Evolutionary conservation across 2,329 filamentous ascomycete genomes (phyloP).

Genomic region (Cladophialophora bantiana): DNA sequence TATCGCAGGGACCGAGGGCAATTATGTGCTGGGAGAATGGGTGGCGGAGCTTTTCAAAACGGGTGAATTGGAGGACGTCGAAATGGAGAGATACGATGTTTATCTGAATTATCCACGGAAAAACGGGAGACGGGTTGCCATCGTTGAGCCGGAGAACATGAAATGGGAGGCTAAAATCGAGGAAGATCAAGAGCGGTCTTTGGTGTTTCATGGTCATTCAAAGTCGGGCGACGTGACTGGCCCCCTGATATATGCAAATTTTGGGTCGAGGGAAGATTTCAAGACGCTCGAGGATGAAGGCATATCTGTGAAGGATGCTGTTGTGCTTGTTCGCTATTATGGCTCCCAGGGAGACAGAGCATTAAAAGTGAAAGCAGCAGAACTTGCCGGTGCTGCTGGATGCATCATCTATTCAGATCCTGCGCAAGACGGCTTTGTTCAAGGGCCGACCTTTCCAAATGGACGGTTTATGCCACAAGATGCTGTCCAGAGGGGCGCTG

Average conservation of each 20-base stretch:
- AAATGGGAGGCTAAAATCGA: slow-evolving; percentile 83
- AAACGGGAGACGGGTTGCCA: slow-evolving; percentile 79
- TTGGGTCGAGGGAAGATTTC: slow-evolving; percentile 86
- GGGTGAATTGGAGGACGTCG: slow-evolving; percentile 76
- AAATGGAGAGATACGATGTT: slow-evolving; percentile 80
- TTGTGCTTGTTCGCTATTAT: slow-evolving; percentile 82
- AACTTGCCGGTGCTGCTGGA: slow-evolving; percentile 82
- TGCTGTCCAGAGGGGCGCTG: slow-evolving; percentile 81
- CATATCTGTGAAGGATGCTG: slow-evolving; percentile 76
- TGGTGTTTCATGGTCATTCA: slow-evolving; percentile 87
- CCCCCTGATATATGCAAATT: slow-evolving; percentile 89
- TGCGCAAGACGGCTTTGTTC: slow-evolving; percentile 78
- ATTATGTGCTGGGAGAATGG: slow-evolving; percentile 84
- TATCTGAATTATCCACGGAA: slow-evolving; percentile 90
- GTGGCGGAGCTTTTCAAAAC: slow-evolving; percentile 77
- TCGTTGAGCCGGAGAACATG: slow-evolving; percentile 73
- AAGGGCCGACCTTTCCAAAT: slow-evolving; percentile 75
- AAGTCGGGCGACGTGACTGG: slow-evolving; percentile 85
- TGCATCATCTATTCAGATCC: slow-evolving; percentile 95
- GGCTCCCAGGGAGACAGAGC: slow-evolving; percentile 75
- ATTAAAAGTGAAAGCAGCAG: slow-evolving; percentile 88
- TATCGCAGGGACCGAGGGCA: slow-evolving; percentile 91
- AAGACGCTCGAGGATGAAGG: slow-evolving; percentile 72
- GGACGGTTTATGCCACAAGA: slow-evolving; percentile 82
- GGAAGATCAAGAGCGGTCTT: slow-evolving; percentile 77